These are phyloP conservation scores for Dactylellina sp. DNA, from an alignment of 2,329 filamentous ascomycete species.

Conservation along the genomic window DNA sequence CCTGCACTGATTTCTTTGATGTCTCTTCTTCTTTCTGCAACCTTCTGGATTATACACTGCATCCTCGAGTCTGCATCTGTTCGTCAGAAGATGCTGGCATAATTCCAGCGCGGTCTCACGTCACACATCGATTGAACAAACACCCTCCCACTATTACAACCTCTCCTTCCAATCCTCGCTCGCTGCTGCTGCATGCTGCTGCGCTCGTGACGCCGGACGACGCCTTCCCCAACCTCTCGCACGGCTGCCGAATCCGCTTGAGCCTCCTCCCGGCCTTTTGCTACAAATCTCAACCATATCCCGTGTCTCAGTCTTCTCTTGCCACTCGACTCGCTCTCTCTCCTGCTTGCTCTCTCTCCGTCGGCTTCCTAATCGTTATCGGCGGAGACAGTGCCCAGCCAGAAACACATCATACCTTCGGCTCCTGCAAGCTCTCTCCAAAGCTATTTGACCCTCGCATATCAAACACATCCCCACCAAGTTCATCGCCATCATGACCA, in stretches of 20 bases:
- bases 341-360: not conserved
- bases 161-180: no score
- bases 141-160: no score
- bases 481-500: constrained; percentile 5
- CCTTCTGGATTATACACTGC: no score
- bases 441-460: not conserved
- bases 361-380: constrained; percentile 19
- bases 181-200: no score
- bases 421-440: constrained; percentile 5
- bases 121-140: constrained; percentile 12
- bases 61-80: not conserved
- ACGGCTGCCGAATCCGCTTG: not conserved
- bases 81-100: not conserved
- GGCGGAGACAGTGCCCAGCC: constrained; percentile 33
- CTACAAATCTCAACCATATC: not conserved
- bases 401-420: constrained; percentile 14
- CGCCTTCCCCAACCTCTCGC: not conserved
- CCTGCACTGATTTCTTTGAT: no score
- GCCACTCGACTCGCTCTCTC: not conserved
- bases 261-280: not conserved
- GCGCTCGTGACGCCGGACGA: constrained; percentile 31
- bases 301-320: not conserved
- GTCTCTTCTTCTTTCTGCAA: no score
- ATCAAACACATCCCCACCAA: not conserved
- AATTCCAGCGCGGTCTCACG: constrained; percentile 30